Evolutionary conservation across 345 rosid species (phyloP).

Genomic region (Acer yangbiense): DNA sequence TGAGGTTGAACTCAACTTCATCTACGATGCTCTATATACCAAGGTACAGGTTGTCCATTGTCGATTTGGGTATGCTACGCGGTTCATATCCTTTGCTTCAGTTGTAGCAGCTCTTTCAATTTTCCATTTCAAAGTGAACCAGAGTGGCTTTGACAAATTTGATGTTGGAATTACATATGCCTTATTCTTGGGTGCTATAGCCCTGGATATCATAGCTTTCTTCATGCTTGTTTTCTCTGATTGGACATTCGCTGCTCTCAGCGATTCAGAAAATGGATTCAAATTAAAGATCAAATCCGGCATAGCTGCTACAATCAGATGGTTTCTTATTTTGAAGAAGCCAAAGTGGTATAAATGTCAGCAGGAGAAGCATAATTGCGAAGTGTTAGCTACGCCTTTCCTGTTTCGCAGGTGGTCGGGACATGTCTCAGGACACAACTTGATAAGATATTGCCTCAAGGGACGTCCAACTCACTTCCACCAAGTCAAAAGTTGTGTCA

Average conservation of each 20-base stretch:
- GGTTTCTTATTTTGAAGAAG: neutral
- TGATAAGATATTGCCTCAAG: neutral
- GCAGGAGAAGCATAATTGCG: neutral
- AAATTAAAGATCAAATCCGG: neutral
- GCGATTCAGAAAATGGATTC: constrained; percentile 12
- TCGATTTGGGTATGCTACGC: neutral
- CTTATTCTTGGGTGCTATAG: neutral
- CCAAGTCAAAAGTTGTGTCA: neutral
- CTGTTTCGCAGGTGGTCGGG: neutral
- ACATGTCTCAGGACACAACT: neutral
- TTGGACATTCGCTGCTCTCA: neutral
- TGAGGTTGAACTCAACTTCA: constrained; percentile 36
- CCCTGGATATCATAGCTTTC: neutral
- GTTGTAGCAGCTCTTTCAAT: neutral
- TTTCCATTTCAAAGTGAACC: neutral
- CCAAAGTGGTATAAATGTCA: neutral
- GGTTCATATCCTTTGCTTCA: neutral
- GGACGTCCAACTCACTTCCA: neutral
- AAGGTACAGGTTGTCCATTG: constrained; percentile 16
- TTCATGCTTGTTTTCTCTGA: neutral
- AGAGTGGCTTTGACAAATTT: neutral
- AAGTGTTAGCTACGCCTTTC: neutral
- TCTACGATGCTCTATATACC: constrained; percentile 28
- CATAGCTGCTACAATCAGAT: neutral
- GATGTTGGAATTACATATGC: neutral